A percentile compares a stretch with the other conserved stretches of the same genome.
These are phyloP conservation scores for Heterobasidion occidentale DNA, from an alignment of 1,284 basidiomycete genomes.

Conservation along the genomic window DNA sequence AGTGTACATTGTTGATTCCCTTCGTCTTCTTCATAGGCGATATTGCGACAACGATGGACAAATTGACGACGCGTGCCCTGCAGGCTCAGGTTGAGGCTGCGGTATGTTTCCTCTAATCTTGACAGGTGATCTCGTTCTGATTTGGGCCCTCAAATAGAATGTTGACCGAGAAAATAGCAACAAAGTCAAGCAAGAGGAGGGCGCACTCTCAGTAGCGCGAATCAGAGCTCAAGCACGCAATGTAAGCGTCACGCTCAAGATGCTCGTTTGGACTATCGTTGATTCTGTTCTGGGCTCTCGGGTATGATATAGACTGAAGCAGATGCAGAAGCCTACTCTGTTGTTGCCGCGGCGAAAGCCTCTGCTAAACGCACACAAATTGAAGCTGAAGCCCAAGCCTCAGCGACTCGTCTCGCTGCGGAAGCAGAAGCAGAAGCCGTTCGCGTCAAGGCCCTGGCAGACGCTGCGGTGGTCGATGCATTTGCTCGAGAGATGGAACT, in stretches of 20 bases:
- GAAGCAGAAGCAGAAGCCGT: conserved; percentile 68
- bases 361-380: conserved; percentile 63
- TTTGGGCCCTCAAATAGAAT: conserved; percentile 33
- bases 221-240: conserved; percentile 67
- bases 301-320: conserved; percentile 42
- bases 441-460: conserved; percentile 55
- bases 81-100: conserved; percentile 81
- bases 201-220: conserved; percentile 62
- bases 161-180: conserved; percentile 81
- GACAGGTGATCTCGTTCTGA: background rate
- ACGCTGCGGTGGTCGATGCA: conserved; percentile 47
- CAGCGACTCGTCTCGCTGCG: conserved; percentile 63
- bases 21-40: conserved; percentile 26
- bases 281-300: too few relatives aligned
- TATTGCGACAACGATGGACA: conserved; percentile 77
- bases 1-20: background rate
- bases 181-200: conserved; percentile 77
- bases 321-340: conserved; percentile 64
- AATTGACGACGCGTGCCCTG: conserved; percentile 70
- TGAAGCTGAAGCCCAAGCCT: conserved; percentile 65
- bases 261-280: background rate
- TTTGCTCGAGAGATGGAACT: conserved; percentile 74
- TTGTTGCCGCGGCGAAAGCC: conserved; percentile 68
- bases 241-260: conserved; percentile 19
- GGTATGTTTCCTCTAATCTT: conserved; percentile 29